Evolutionary conservation across 2,329 filamentous ascomycete genomes (phyloP).

Genomic region (Sarocladium brachiariae): DNA sequence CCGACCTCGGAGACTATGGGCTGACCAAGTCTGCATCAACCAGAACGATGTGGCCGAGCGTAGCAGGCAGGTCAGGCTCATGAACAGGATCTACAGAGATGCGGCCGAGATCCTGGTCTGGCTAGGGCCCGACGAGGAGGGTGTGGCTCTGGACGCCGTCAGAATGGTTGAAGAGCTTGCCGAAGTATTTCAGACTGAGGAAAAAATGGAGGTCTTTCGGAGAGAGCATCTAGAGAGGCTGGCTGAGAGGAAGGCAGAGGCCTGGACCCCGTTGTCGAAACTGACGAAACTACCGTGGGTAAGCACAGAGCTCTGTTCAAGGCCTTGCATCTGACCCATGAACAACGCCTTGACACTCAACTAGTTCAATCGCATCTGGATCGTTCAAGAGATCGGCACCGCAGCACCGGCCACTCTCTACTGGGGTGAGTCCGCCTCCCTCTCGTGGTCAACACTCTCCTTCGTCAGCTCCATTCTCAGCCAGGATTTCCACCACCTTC

Average conservation of each 20-base stretch:
- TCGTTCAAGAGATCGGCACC: slow-evolving; percentile 31
- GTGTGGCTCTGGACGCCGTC: slow-evolving; percentile 21
- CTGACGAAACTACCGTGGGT: slow-evolving; percentile 27
- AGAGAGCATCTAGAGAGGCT: slow-evolving; percentile 24
- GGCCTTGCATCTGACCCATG: neutral
- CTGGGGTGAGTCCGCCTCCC: slow-evolving; percentile 24
- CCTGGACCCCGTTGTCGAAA: slow-evolving; percentile 26
- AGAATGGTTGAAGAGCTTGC: slow-evolving; percentile 21
- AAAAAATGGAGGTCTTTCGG: slow-evolving; percentile 22
- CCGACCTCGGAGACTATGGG: slow-evolving; percentile 26
- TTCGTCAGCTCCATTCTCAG: slow-evolving; percentile 24
- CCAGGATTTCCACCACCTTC: slow-evolving; percentile 25
- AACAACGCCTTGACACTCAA: neutral
- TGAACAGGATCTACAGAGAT: slow-evolving; percentile 29
- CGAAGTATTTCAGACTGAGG: slow-evolving; percentile 23
- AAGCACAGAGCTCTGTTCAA: slow-evolving; percentile 11
- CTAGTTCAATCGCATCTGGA: slow-evolving; percentile 30
- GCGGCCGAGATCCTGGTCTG: slow-evolving; percentile 28
- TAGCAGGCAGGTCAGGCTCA: slow-evolving; percentile 29
- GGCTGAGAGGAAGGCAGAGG: slow-evolving; percentile 18
- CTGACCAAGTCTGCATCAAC: slow-evolving; percentile 35
- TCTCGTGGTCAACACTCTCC: slow-evolving; percentile 27
- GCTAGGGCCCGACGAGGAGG: slow-evolving; percentile 24
- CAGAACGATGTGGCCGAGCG: slow-evolving; percentile 29
- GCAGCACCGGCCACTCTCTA: slow-evolving; percentile 24